Evolutionary conservation across 345 rosid genomes (phyloP).

Genomic region (Melastoma malabathricum): DNA sequence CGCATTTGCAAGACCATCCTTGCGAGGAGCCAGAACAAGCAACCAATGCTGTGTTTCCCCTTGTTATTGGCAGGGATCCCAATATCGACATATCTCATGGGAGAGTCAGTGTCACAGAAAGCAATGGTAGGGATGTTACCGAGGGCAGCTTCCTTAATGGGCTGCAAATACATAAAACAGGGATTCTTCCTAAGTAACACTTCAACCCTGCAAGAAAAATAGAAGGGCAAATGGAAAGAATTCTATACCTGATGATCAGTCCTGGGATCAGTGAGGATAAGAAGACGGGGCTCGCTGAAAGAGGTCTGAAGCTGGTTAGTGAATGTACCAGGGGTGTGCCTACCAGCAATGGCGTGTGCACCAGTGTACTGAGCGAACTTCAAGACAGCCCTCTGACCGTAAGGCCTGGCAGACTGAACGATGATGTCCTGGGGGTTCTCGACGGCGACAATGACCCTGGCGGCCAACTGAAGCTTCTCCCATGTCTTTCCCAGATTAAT

Average conservation of each 20-base stretch:
- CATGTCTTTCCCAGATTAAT: constrained; percentile 87
- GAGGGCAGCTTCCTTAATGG: constrained; percentile 91
- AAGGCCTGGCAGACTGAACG: constrained; percentile 94
- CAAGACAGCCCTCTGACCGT: constrained; percentile 91
- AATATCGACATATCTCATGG: constrained; percentile 81
- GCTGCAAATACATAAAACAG: constrained; percentile 27
- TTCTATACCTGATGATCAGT: constrained; percentile 81
- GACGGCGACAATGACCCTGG: constrained; percentile 70
- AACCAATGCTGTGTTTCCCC: constrained; percentile 94
- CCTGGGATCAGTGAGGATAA: constrained; percentile 92
- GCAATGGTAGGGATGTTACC: constrained; percentile 95
- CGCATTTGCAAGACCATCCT: constrained; percentile 99
- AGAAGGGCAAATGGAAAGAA: background rate
- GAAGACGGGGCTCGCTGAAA: constrained; percentile 74
- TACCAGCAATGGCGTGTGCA: constrained; percentile 93
- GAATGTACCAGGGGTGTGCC: constrained; percentile 98
- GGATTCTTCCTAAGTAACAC: no score
- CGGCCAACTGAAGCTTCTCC: constrained; percentile 86
- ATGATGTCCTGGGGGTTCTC: constrained; percentile 89
- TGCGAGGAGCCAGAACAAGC: constrained; percentile 88
- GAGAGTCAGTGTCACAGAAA: constrained; percentile 93
- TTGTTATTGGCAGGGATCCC: constrained; percentile 97
- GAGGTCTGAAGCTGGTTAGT: constrained; percentile 91
- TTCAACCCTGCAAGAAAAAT: background rate
- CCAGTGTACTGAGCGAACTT: constrained; percentile 95